Evolutionary conservation across 805 yeast genomes (phyloP).

Genomic region (Schwanniomyces yamadae): DNA sequence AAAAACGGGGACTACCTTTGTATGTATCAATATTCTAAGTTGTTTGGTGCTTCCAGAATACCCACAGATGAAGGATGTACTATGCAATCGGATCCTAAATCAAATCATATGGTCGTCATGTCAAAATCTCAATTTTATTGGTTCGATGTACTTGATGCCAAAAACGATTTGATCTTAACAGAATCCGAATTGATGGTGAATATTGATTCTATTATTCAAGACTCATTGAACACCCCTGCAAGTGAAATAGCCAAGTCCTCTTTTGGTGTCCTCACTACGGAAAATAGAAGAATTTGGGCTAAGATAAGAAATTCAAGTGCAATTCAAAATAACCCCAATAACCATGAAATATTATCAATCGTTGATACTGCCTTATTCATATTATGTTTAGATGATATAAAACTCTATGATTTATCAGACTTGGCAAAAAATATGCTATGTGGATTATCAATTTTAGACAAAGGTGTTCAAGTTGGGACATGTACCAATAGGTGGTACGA

Average conservation of each 20-base stretch:
- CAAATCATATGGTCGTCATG: constrained; percentile 79
- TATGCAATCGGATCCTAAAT: constrained; percentile 73
- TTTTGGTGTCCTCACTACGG: constrained; percentile 88
- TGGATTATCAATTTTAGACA: constrained; percentile 74
- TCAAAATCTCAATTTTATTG: constrained; percentile 89
- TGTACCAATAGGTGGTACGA: constrained; percentile 96
- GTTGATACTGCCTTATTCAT: constrained; percentile 82
- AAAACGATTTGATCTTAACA: constrained; percentile 67
- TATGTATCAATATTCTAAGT: constrained; percentile 87
- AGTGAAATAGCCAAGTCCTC: constrained; percentile 71
- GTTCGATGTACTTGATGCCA: constrained; percentile 84
- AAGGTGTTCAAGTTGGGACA: constrained; percentile 90
- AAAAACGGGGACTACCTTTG: constrained; percentile 65
- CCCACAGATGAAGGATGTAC: constrained; percentile 81
- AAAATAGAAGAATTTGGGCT: constrained; percentile 87
- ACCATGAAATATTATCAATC: constrained; percentile 68
- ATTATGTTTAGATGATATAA: constrained; percentile 79
- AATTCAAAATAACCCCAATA: constrained; percentile 45
- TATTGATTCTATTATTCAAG: constrained; percentile 72
- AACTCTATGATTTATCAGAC: constrained; percentile 59
- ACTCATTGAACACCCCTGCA: constrained; percentile 54
- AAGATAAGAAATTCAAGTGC: constrained; percentile 54
- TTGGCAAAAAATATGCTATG: constrained; percentile 84
- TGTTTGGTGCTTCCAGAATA: constrained; percentile 85
- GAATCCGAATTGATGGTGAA: constrained; percentile 76